Conservation (phyloP, 140 eudicot species). For the Anethum foeniculum region DNA sequence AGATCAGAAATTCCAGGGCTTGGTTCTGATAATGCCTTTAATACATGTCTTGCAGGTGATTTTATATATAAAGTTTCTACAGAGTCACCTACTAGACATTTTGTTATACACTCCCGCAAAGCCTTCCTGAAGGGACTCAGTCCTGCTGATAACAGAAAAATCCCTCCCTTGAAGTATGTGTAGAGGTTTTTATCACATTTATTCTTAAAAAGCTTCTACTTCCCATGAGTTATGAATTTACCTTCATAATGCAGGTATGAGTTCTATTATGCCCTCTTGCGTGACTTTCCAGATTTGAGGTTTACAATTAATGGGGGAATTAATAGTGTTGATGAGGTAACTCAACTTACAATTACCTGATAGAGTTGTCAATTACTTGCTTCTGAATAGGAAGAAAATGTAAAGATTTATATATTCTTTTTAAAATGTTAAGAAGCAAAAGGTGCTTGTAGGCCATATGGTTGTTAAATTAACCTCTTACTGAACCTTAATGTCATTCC, state of each 20-base stretch:
- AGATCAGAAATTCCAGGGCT: not conserved
- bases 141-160: conserved; percentile 85
- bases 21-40: not conserved
- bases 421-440: not conserved
- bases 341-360: not conserved
- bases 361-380: not conserved
- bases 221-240: conserved; percentile 9
- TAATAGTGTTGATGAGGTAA: conserved; percentile 70
- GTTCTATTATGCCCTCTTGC: conserved; percentile 80
- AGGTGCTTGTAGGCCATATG: not conserved
- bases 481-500: not conserved
- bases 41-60: conserved; percentile 54
- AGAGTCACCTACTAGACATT: conserved; percentile 85
- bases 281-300: conserved; percentile 89
- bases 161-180: conserved; percentile 89
- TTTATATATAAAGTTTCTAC: conserved; percentile 87
- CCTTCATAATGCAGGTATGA: conserved; percentile 52
- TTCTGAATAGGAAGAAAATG: not conserved
- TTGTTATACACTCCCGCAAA: conserved; percentile 84
- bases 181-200: not conserved
- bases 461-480: not conserved
- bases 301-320: conserved; percentile 94
- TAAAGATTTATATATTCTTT: not conserved
- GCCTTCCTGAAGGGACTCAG: conserved; percentile 96
- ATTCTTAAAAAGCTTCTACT: not conserved